Evolutionary conservation across 768 basidiomycete species (phyloP), one percentile per base, ranked within the genome.

Genomic region (Auricularia heimuer): DNA sequence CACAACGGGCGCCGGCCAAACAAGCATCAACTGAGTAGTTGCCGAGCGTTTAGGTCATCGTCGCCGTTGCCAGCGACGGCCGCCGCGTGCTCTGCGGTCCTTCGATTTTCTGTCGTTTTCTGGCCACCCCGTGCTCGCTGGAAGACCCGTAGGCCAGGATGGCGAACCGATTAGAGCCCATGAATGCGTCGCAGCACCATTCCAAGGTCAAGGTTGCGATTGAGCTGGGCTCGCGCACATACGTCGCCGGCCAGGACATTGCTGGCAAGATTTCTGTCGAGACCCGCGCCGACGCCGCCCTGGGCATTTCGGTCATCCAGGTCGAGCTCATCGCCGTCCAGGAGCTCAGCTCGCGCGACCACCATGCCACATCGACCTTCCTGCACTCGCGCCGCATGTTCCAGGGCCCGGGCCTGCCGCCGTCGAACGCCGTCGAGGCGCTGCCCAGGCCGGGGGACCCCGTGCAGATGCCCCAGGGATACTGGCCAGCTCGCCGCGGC

Each of bases 101-200:
- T 42, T 42, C 12, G 39, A 8, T 14, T 42, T 14, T 42, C 39
- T 42, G 39, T 7, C 12, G 39, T 14, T 42, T 14, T 42, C 39
- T 14, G 39, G 39, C 8, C 39, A 7, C 39, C 8, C 39, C 39
- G 39, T 42, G 8, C 10, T 51, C 47, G 47, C 16, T 51, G 29
- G 29, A 29, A 29, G 29, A 29, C 29, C 29, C 29, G 29, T 29
- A 29, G 29, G 29, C 29, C 47, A 64, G 35, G 29, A 67, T 67
- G 66, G 66, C 66, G 64, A 74, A 77, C 18, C 72, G 77, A 58
- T 76, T 79, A 4, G 82, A 81, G 76, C 87, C 88, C 12, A 92
- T 92, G 90, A 92, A 93, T 75, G 86, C 88, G 36, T 83, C 85
- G n/a, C 81, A 86, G 0, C 79, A 87, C 72, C 91, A 92, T 73